Conservation (phyloP, 1,284 basidiomycete species). For the Volvariella volvacea region DNA sequence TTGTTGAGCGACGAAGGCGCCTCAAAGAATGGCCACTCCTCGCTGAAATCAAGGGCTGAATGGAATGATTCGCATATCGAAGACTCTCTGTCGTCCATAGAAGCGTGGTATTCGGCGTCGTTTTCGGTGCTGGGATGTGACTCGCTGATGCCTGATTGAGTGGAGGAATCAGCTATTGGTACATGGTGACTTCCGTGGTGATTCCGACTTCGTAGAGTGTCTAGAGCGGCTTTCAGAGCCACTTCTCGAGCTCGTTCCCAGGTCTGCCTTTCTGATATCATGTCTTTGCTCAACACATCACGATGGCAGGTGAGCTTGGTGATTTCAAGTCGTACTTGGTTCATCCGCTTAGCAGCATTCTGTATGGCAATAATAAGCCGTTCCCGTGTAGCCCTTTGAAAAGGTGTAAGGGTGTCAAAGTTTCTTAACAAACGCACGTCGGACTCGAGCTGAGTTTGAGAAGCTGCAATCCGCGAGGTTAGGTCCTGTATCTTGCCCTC, state of each 20-base stretch:
- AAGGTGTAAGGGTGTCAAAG: slow-evolving; percentile 82
- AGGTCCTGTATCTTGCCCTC: slow-evolving; percentile 60
- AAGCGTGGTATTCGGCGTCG: slow-evolving; percentile 17
- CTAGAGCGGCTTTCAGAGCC: slow-evolving; percentile 66
- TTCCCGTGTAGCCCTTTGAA: slow-evolving; percentile 78
- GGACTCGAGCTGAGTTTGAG: slow-evolving; percentile 61
- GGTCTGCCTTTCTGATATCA: slow-evolving; percentile 65
- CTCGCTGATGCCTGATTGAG: no score
- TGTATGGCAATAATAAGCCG: slow-evolving; percentile 61
- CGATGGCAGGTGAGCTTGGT: slow-evolving; percentile 70
- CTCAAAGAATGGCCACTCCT: slow-evolving; percentile 22
- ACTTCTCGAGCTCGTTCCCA: slow-evolving; percentile 63
- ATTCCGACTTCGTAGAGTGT: slow-evolving; percentile 46
- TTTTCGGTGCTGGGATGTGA: no score
- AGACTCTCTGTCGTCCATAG: slow-evolving; percentile 40
- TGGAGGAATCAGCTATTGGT: no score
- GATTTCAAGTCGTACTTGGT: slow-evolving; percentile 66
- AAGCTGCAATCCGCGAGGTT: slow-evolving; percentile 47
- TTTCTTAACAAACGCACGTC: slow-evolving; percentile 75
- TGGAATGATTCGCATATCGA: slow-evolving; percentile 57
- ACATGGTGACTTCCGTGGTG: not conserved
- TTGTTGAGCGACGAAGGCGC: not conserved
- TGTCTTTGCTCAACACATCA: slow-evolving; percentile 67
- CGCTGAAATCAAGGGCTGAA: slow-evolving; percentile 54
- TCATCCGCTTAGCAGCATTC: slow-evolving; percentile 60